Conservation (phyloP, 345 rosid species). For the Eucalyptus sp. region DNA sequence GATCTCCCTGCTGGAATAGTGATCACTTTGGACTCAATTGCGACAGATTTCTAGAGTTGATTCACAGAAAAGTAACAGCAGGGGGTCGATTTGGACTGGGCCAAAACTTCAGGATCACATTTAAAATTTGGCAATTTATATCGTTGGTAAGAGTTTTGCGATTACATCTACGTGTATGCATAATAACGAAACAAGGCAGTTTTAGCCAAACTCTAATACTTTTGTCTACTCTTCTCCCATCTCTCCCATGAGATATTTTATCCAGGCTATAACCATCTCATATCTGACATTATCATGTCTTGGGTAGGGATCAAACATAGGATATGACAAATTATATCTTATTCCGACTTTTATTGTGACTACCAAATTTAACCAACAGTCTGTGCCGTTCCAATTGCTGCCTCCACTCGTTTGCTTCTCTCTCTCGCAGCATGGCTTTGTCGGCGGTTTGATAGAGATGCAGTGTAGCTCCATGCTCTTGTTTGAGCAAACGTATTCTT, state of each 20-base stretch:
- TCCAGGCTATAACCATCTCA: too few relatives aligned
- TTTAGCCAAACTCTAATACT: not conserved
- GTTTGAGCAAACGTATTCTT: not conserved
- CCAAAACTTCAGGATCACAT: not conserved
- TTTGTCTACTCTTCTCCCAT: too few relatives aligned
- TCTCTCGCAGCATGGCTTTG: not conserved
- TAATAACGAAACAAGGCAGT: not conserved
- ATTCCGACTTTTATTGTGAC: too few relatives aligned
- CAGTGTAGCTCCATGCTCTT: not conserved
- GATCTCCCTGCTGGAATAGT: not conserved
- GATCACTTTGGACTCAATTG: not conserved
- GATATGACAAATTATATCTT: too few relatives aligned
- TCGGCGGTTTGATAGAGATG: not conserved
- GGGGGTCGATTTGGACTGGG: not conserved
- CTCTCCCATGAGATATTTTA: too few relatives aligned
- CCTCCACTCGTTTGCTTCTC: not conserved
- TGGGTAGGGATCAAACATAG: too few relatives aligned
- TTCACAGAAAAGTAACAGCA: not conserved
- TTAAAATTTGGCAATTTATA: not conserved
- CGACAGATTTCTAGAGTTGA: not conserved
- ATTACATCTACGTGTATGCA: not conserved
- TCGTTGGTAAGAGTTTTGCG: not conserved
- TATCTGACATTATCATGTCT: too few relatives aligned
- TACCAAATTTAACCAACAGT: too few relatives aligned
- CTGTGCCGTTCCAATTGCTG: not conserved